Conservation (phyloP, 2,329 filamentous ascomycete genomes). For the Clonostachys rosea region DNA sequence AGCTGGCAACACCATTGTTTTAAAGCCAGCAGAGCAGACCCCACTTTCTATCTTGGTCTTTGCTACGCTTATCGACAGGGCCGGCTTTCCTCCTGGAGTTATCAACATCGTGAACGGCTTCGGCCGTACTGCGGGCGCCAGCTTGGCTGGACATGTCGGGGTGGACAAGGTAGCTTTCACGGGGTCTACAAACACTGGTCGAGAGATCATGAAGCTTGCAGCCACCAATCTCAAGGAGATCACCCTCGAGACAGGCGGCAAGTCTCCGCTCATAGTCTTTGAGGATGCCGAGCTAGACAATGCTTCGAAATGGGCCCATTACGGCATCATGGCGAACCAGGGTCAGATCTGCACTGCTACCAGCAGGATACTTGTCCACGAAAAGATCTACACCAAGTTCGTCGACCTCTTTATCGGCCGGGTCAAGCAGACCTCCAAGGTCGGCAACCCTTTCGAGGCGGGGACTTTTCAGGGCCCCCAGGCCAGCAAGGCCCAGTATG, state of each 20-base stretch:
- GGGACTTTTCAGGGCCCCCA: slow-evolving; percentile 50
- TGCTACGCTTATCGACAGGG: slow-evolving; percentile 1
- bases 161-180: slow-evolving; percentile 62
- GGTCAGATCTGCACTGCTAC: slow-evolving; percentile 7
- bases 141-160: slow-evolving; percentile 3
- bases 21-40: slow-evolving; percentile 15
- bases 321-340: slow-evolving; percentile 5
- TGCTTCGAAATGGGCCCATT: slow-evolving; percentile 18
- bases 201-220: slow-evolving; percentile 54
- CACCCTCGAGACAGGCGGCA: slow-evolving; percentile 27
- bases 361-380: slow-evolving; percentile 2
- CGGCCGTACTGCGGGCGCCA: slow-evolving; percentile 2
- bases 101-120: slow-evolving; percentile 5
- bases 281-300: slow-evolving; percentile 40
- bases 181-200: slow-evolving; percentile 61
- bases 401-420: background rate
- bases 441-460: slow-evolving; percentile 51
- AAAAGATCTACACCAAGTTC: slow-evolving; percentile 1
- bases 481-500: slow-evolving; percentile 32
- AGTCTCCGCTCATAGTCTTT: slow-evolving; percentile 27
- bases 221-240: slow-evolving; percentile 22
- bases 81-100: slow-evolving; percentile 4
- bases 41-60: slow-evolving; percentile 31
- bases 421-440: slow-evolving; percentile 26
- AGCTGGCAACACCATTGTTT: slow-evolving; percentile 42